These are phyloP conservation scores for Hypoxylon sp. DNA, from an alignment of 2,329 filamentous ascomycete genomes.

Conservation along the genomic window DNA sequence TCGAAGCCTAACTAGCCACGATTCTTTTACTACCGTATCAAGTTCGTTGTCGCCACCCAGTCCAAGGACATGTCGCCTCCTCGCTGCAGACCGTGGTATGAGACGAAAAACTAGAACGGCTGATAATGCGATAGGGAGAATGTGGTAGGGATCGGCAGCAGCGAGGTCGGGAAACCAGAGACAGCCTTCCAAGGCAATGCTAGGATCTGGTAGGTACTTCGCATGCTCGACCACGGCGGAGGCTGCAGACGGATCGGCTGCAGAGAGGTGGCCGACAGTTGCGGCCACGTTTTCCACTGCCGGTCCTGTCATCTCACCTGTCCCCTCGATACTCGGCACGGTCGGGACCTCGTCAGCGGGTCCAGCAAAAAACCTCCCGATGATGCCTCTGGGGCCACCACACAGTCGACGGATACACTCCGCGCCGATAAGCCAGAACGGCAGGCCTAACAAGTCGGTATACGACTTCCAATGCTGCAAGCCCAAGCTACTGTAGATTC, in stretches of 20 bases:
- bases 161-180: conserved; percentile 69
- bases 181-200: conserved; percentile 62
- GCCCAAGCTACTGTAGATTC: conserved; percentile 52
- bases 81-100: conserved; percentile 51
- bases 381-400: conserved; percentile 54
- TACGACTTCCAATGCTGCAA: conserved; percentile 62
- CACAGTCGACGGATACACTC: conserved; percentile 63
- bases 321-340: neutral
- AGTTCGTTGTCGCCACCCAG: conserved; percentile 22
- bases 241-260: conserved; percentile 22
- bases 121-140: conserved; percentile 59
- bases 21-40: neutral
- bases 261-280: conserved; percentile 37
- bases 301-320: conserved; percentile 9
- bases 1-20: neutral
- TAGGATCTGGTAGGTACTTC: conserved; percentile 50
- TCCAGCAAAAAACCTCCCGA: conserved; percentile 51
- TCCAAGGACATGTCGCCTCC: conserved; percentile 43
- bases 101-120: conserved; percentile 51
- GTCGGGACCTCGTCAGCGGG: conserved; percentile 9
- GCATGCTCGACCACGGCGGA: conserved; percentile 42
- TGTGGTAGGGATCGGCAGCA: conserved; percentile 62
- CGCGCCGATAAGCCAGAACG: conserved; percentile 63
- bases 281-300: conserved; percentile 29
- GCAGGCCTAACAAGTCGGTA: conserved; percentile 55